Evolutionary conservation across 2,329 filamentous ascomycete genomes (phyloP).

Genomic region (Bipolaris zeicola): DNA sequence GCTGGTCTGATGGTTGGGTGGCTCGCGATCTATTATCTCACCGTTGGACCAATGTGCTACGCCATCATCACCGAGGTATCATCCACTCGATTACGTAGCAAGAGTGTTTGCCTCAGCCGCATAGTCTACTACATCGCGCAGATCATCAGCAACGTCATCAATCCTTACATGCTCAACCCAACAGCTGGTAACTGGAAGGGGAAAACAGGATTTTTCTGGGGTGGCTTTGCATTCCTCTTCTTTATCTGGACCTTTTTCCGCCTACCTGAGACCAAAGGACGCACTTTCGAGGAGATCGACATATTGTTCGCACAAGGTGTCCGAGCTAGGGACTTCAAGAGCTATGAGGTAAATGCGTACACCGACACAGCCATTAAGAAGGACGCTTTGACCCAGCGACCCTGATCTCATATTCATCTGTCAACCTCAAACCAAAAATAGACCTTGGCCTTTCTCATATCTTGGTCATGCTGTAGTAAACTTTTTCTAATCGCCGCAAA

Average conservation of each 20-base stretch:
- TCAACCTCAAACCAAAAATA: background rate
- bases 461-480: background rate
- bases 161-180: conserved; percentile 57
- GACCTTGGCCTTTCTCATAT: background rate
- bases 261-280: conserved; percentile 75
- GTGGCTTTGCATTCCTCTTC: conserved; percentile 75
- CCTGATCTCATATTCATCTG: background rate
- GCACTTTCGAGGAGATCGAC: conserved; percentile 82
- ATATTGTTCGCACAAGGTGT: conserved; percentile 69
- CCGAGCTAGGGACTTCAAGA: conserved; percentile 23
- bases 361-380: background rate
- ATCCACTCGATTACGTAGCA: conserved; percentile 79
- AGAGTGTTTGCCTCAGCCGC: conserved; percentile 81
- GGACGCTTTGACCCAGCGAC: background rate
- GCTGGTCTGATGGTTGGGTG: conserved; percentile 30
- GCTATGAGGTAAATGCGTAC: background rate
- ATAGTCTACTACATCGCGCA: conserved; percentile 67
- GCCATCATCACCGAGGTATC: conserved; percentile 83
- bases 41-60: conserved; percentile 85
- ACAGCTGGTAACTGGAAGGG: conserved; percentile 82
- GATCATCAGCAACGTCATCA: conserved; percentile 78
- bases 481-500: background rate
- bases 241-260: conserved; percentile 75
- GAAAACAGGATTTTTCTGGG: conserved; percentile 80
- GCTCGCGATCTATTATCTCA: conserved; percentile 76